These are phyloP conservation scores for Phaseolus coccineus DNA, from an alignment of 331 rosid genomes.

Conservation along the genomic window DNA sequence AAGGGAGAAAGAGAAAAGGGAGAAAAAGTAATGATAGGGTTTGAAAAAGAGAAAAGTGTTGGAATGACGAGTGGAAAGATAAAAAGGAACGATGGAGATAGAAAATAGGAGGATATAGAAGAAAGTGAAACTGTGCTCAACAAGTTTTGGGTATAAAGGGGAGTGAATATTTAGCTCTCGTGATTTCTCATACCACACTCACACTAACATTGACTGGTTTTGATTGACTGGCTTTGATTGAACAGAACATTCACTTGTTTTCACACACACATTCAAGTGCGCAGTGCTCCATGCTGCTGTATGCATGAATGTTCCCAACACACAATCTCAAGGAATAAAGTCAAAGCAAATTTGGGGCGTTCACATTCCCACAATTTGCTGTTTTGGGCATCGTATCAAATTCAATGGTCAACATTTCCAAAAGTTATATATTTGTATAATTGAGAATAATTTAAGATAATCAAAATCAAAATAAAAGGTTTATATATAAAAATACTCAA, in stretches of 20 bases:
- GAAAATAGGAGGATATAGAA: constrained; percentile 14
- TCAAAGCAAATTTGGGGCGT: not conserved
- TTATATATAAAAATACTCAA: too few relatives aligned
- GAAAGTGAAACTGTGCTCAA: not conserved
- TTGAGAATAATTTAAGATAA: too few relatives aligned
- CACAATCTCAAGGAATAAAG: not conserved
- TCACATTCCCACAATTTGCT: not conserved
- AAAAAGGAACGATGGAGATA: constrained; percentile 5
- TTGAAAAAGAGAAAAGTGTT: not conserved
- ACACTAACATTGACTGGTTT: too few relatives aligned
- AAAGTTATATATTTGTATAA: too few relatives aligned
- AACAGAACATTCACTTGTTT: not conserved
- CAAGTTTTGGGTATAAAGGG: too few relatives aligned
- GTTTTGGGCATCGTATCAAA: not conserved
- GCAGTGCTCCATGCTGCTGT: too few relatives aligned
- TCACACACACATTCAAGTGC: not conserved
- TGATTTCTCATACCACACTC: too few relatives aligned
- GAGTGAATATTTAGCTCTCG: too few relatives aligned
- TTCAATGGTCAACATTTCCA: constrained; percentile 4
- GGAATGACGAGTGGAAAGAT: constrained; percentile 15
- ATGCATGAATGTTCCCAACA: not conserved
- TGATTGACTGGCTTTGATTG: too few relatives aligned
- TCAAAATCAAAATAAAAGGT: too few relatives aligned
- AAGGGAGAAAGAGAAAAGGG: not conserved
- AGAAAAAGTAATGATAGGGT: not conserved